Percentiles rank a stretch among this genome's conserved stretches.
These are phyloP conservation scores for Brassica balearica DNA, from an alignment of 441 rosid species.

Conservation along the genomic window DNA sequence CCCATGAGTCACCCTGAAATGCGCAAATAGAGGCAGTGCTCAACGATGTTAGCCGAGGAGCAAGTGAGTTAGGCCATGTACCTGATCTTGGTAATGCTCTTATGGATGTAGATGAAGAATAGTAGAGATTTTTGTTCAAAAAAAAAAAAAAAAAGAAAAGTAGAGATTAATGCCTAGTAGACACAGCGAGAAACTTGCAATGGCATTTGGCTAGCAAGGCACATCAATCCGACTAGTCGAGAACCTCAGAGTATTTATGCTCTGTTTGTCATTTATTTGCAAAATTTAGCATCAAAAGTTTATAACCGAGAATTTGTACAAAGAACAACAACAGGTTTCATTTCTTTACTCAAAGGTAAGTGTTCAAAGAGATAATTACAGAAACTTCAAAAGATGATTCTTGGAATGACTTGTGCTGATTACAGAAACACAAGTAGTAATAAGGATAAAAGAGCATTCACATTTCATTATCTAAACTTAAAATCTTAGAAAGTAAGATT, in stretches of 20 bases:
- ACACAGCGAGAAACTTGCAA: not conserved
- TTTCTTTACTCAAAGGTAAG: slow-evolving; percentile 44
- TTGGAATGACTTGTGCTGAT: not conserved
- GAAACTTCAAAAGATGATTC: not conserved
- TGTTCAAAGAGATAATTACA: slow-evolving; percentile 40
- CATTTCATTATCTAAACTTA: not conserved
- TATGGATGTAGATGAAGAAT: slow-evolving; percentile 63
- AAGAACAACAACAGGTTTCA: slow-evolving; percentile 58
- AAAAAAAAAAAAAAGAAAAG: too few relatives aligned
- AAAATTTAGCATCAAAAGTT: not conserved
- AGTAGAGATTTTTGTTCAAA: too few relatives aligned
- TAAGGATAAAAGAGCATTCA: not conserved
- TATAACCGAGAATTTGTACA: slow-evolving; percentile 32
- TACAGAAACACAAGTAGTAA: not conserved
- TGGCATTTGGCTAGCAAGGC: not conserved
- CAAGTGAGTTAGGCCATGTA: slow-evolving; percentile 52
- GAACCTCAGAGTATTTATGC: slow-evolving; percentile 6
- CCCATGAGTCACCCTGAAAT: slow-evolving; percentile 54
- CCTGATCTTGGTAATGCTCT: slow-evolving; percentile 56
- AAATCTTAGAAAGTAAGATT: not conserved
- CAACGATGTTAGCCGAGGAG: slow-evolving; percentile 41
- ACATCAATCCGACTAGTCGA: not conserved
- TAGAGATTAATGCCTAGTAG: not conserved
- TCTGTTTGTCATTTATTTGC: not conserved
- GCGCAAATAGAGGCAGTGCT: slow-evolving; percentile 51